Evolutionary conservation across 2,329 filamentous ascomycete genomes (phyloP).

Genomic region (Colletotrichum sp.): DNA sequence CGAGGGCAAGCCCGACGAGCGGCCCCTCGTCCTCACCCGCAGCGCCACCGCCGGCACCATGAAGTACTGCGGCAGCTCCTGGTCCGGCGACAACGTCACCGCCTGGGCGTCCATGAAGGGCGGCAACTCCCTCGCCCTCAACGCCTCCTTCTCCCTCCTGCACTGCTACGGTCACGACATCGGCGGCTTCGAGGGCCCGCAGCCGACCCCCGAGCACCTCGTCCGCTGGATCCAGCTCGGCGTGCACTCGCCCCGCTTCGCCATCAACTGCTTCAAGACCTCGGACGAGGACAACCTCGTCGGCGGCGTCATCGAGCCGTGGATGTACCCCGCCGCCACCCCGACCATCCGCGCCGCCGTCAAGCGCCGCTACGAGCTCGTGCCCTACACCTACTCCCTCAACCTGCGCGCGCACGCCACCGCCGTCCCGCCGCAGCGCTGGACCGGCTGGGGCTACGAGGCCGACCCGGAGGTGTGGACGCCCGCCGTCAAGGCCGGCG

Average conservation of each 20-base stretch:
- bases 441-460: constrained; percentile 78
- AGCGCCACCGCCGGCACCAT: constrained; percentile 75
- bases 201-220: constrained; percentile 72
- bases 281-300: constrained; percentile 67
- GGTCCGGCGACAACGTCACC: constrained; percentile 78
- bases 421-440: constrained; percentile 70
- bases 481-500: constrained; percentile 62
- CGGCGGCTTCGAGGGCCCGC: constrained; percentile 76
- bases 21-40: constrained; percentile 73
- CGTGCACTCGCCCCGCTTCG: constrained; percentile 72
- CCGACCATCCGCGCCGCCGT: constrained; percentile 68
- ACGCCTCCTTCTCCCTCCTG: constrained; percentile 70
- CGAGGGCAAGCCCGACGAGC: constrained; percentile 59
- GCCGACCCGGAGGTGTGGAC: constrained; percentile 70
- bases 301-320: constrained; percentile 78
- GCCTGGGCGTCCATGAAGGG: constrained; percentile 78
- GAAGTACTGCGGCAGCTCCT: constrained; percentile 72
- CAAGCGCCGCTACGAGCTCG: constrained; percentile 72
- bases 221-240: constrained; percentile 78
- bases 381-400: constrained; percentile 74
- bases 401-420: constrained; percentile 65
- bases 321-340: constrained; percentile 76
- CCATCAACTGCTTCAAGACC: constrained; percentile 83
- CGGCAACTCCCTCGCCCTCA: constrained; percentile 71
- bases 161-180: constrained; percentile 78